A percentile compares a stretch with the other conserved stretches of the same genome.
These are phyloP conservation scores for Luffa acutangula DNA, from an alignment of 306 rosid genomes.

Conservation along the genomic window DNA sequence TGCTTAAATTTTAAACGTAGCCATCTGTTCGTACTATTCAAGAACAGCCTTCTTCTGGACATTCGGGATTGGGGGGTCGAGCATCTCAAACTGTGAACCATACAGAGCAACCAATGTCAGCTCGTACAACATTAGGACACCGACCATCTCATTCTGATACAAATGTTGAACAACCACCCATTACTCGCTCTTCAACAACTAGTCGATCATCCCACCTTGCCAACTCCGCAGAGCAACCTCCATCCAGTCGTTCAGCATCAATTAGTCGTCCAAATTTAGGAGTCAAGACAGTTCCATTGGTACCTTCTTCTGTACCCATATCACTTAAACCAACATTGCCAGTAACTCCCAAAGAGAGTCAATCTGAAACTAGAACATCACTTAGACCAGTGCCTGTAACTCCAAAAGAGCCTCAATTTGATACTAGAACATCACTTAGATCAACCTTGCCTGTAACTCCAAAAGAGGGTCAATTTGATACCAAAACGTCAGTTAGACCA, in stretches of 20 bases:
- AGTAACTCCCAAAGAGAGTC: slow-evolving; percentile 23
- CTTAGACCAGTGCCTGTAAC: slow-evolving; percentile 38
- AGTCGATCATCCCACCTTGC: slow-evolving; percentile 27
- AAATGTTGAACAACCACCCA: slow-evolving; percentile 31
- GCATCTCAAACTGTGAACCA: slow-evolving; percentile 17
- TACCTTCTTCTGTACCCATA: slow-evolving; percentile 62
- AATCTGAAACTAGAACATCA: slow-evolving; percentile 20
- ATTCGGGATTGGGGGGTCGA: slow-evolving; percentile 14
- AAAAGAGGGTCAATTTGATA: slow-evolving; percentile 29
- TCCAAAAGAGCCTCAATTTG: slow-evolving; percentile 29
- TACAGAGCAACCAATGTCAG: slow-evolving; percentile 40
- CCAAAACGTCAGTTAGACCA: slow-evolving; percentile 37
- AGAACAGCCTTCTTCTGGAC: slow-evolving; percentile 40
- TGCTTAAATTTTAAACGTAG: slow-evolving; percentile 11
- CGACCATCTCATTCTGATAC: slow-evolving; percentile 23
- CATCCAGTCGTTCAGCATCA: slow-evolving; percentile 42
- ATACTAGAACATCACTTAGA: slow-evolving; percentile 31
- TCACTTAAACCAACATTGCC: slow-evolving; percentile 50
- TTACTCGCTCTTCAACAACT: slow-evolving; percentile 29
- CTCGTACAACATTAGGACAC: slow-evolving; percentile 20
- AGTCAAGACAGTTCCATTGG: slow-evolving; percentile 50
- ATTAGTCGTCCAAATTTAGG: slow-evolving; percentile 35
- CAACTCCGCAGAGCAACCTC: slow-evolving; percentile 32
- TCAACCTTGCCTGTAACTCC: slow-evolving; percentile 28
- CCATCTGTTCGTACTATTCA: slow-evolving; percentile 44